Base-by-base conservation (phyloP, 176 grass and related monocot species). In the Musa acuminata region DNA sequence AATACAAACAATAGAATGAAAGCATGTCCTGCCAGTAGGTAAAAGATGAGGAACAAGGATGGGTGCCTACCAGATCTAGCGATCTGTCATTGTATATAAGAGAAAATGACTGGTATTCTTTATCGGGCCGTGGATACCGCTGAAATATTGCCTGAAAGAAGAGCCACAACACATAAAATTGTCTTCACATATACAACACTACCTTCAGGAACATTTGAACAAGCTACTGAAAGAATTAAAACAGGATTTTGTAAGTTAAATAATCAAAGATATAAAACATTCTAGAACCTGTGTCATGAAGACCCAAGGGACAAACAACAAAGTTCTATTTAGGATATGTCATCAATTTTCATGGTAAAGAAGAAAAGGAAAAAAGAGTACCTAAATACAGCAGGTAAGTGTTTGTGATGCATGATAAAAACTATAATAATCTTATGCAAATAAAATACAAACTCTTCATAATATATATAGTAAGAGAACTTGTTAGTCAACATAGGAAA, bases 31-130 rank as follows among this genome's bases (percentile, higher is more conserved):
- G 74, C 72, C 29, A 68, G 7, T 20, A 26, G 49, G 43, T 71
- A 64, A 75, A 84, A 67, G 54, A 53, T 51, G 49, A 84, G 25
- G 48, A 79, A 77, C n/a, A 60, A 43, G 77, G 50, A 80, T 55
- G 71, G 77, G 29, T 9, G 79, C 82, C 70, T 51, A 93, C 91
- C 91, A 93, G 53, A 89, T 93, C 91, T 81, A 93, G 81, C 72
- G 91, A 90, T 82, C 87, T 83, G 51, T 90, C 82, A 43, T 71
- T 84, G 69, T 90, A 93, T 84, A 93, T 85, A 60, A 93, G 91
- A 49, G 91, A 89, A 72, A 93, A 93, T 73, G 91, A 93, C 72
- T 93, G 87, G 57, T 90, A 83, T 82, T 93, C 91, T 85, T 93
- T 93, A 81, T 90, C 91, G 50, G 91, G 91, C 64, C 82, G 82